These are phyloP conservation scores for Cercospora sp. DNA, from an alignment of 2,329 filamentous ascomycete species.

Conservation along the genomic window DNA sequence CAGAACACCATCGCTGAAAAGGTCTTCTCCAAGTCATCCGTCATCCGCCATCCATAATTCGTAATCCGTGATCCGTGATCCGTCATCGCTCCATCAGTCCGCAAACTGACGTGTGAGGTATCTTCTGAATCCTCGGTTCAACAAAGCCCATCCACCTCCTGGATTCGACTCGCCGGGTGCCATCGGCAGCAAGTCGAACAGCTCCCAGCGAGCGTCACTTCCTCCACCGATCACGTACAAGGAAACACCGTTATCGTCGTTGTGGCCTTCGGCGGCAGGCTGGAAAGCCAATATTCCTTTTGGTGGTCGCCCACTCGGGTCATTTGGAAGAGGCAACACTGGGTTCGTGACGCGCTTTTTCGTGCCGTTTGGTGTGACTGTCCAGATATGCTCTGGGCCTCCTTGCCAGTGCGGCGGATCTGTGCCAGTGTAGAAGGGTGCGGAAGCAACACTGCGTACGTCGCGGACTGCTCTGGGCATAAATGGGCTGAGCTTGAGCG, in stretches of 20 bases:
- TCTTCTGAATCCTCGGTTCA: constrained; percentile 36
- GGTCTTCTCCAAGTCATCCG: background rate
- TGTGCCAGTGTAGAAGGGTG: constrained; percentile 79
- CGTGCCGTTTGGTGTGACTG: constrained; percentile 41
- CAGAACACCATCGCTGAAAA: constrained; percentile 2
- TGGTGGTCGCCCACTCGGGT: constrained; percentile 60
- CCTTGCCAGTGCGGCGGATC: constrained; percentile 55
- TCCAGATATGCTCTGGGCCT: constrained; percentile 32
- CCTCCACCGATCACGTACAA: constrained; percentile 40
- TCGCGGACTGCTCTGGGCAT: constrained; percentile 86
- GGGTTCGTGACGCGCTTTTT: constrained; percentile 35
- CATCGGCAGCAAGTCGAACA: constrained; percentile 35
- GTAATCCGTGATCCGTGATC: background rate
- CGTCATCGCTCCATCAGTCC: constrained; percentile 25
- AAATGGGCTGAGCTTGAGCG: constrained; percentile 36
- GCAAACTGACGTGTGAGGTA: constrained; percentile 40
- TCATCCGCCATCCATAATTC: background rate
- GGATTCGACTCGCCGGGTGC: constrained; percentile 13
- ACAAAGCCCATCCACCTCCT: constrained; percentile 30
- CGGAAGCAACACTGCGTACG: constrained; percentile 78
- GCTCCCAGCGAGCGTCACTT: constrained; percentile 39
- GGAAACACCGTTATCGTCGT: constrained; percentile 31
- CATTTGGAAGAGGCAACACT: constrained; percentile 52
- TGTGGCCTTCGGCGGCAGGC: constrained; percentile 21
- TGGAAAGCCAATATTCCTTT: constrained; percentile 86